Evolutionary conservation across 169 alveolate species (phyloP), one percentile per base, ranked within the genome.

Genomic region (Neospora caninum): DNA sequence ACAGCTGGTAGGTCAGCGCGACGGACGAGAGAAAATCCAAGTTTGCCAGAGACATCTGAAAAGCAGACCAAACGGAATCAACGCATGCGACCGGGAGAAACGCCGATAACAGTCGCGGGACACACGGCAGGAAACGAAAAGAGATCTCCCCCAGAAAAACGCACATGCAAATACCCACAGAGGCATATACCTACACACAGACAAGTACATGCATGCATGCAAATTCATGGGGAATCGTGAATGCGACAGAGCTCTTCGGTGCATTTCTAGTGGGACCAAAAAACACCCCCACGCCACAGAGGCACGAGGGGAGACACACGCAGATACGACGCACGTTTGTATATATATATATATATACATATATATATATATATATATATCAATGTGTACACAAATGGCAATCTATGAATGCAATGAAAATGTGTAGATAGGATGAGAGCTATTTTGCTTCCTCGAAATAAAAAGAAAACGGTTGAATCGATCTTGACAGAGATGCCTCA

Each of bases 1-100:
- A 64, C 73, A 64, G 73, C 31, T 64, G 73, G 31, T 64, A 64
- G n/a, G 73, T 64, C 73, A 64, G 73, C 73, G 73, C 73, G 73
- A 64, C 73, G 31, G 73, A 64, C 4, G 73, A 7, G 7, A 64
- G n/a, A 22, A 64, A 64, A 27, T 64, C 73, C 34, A 64, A 29
- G 20, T 22, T 64, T 29, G 73, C 4, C 73, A 64, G 73, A 22
- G 73, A 64, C 73, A 64, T 64, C 73, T 64, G 73, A 64, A 64
- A 64, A 27, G 73, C 7, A 64, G 34, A 58, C 16, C 16, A n/a
- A n/a, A n/a, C n/a, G n/a, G n/a, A n/a, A n/a, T n/a, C n/a, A n/a
- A n/a, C n/a, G n/a, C n/a, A n/a, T n/a, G n/a, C n/a, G n/a, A n/a
- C n/a, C n/a, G n/a, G n/a, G n/a, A n/a, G n/a, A n/a, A n/a, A n/a